Evolutionary conservation across 2,329 filamentous ascomycete species (phyloP).

Genomic region (Graphilbum ipis-grandicollis): DNA sequence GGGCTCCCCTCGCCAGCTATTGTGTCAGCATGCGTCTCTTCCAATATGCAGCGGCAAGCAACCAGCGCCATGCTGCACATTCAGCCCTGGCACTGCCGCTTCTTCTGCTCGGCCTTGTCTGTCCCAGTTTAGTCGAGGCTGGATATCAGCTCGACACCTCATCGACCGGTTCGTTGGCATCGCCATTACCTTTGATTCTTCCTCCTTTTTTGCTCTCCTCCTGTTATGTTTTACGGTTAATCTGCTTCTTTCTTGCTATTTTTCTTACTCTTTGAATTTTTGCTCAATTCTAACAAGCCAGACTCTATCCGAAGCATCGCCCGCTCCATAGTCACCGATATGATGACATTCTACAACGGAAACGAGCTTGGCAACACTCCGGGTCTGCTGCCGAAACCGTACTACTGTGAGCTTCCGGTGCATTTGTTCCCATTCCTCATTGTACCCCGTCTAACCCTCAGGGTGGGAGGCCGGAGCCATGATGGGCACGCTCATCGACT

Average conservation of each 20-base stretch:
- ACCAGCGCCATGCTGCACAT: not conserved
- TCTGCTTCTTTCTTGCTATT: not conserved
- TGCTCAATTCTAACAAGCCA: too few relatives aligned
- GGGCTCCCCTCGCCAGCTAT: too few relatives aligned
- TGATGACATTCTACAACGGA: conserved; percentile 28
- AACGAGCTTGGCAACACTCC: conserved; percentile 29
- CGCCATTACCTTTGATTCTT: too few relatives aligned
- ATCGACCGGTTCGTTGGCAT: conserved; percentile 1
- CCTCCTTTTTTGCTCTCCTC: too few relatives aligned
- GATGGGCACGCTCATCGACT: conserved; percentile 56
- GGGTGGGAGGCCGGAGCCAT: conserved; percentile 64
- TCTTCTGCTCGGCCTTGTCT: not conserved
- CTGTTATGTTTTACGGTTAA: not conserved
- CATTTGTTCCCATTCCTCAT: not conserved
- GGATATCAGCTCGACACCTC: conserved; percentile 6
- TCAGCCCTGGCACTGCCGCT: not conserved
- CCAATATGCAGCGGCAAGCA: too few relatives aligned
- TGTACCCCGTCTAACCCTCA: conserved; percentile 10
- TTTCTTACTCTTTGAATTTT: too few relatives aligned
- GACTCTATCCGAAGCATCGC: conserved; percentile 30
- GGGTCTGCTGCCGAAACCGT: conserved; percentile 30
- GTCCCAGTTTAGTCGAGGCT: not conserved
- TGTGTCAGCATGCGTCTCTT: too few relatives aligned
- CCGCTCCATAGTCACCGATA: conserved; percentile 29
- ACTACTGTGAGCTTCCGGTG: conserved; percentile 26